Percentiles rank a stretch among this genome's conserved stretches.
Evolutionary conservation across 1,284 basidiomycete species (phyloP).

Genomic region (Vanrija sp.): DNA sequence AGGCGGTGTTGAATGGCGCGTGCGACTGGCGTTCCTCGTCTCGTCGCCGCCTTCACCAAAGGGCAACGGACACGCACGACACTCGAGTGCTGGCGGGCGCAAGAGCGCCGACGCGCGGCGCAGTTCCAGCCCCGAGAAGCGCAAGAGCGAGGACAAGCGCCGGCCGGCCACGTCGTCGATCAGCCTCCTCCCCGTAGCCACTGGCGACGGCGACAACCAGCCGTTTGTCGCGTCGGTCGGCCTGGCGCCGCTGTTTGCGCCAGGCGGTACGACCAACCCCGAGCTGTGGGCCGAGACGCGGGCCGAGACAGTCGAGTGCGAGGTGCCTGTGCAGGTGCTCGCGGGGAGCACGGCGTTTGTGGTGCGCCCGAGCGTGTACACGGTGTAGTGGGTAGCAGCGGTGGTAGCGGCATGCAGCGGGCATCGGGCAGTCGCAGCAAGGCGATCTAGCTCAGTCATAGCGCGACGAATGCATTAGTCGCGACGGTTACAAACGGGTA

Average conservation of each 20-base stretch:
- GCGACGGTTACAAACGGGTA: no score
- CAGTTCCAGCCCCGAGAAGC: no score
- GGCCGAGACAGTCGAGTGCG: constrained; percentile 82
- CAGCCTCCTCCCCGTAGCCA: constrained; percentile 16
- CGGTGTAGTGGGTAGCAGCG: constrained; percentile 11
- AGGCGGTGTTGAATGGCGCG: constrained; percentile 81
- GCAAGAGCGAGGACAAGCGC: constrained; percentile 52
- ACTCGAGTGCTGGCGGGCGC: constrained; percentile 35
- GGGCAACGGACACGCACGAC: not conserved
- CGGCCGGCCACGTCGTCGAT: constrained; percentile 61
- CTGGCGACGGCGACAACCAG: constrained; percentile 19
- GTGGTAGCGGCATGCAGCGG: no score
- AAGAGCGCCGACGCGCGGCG: constrained; percentile 29
- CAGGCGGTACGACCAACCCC: not conserved
- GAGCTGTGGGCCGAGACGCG: constrained; percentile 52
- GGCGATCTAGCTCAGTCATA: no score
- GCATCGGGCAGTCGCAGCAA: no score
- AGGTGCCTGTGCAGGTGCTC: constrained; percentile 81
- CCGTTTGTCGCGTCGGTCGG: constrained; percentile 51
- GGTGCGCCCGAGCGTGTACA: constrained; percentile 32
- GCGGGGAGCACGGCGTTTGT: constrained; percentile 79
- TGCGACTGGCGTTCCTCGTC: constrained; percentile 74
- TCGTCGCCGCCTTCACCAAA: constrained; percentile 52
- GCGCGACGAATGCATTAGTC: no score
- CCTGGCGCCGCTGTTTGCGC: constrained; percentile 56